Conservation (phyloP, 345 rosid genomes). For the Geranium rotundifolium region DNA sequence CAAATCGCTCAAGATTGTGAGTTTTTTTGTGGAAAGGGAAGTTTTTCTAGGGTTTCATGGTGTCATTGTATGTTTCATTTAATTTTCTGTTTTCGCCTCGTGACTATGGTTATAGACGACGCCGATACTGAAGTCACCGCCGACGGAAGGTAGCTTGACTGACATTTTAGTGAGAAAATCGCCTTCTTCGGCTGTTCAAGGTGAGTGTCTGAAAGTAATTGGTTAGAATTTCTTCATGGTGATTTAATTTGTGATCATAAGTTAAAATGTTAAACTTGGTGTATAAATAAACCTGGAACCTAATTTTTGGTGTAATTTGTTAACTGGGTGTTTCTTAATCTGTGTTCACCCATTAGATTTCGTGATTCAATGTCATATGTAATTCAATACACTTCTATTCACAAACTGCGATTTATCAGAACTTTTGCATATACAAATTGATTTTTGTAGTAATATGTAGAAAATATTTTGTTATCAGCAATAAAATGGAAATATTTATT, state of each 20-base stretch:
- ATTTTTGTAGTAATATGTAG: background rate
- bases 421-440: background rate
- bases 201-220: conserved; percentile 18
- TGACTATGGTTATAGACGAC: conserved; percentile 32
- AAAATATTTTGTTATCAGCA: too few species aligned
- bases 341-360: background rate
- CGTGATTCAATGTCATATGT: background rate
- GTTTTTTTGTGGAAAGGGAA: conserved; percentile 1
- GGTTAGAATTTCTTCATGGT: background rate
- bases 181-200: conserved; percentile 39
- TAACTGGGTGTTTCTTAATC: background rate
- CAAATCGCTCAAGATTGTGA: conserved; percentile 65
- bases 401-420: background rate
- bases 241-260: too few species aligned
- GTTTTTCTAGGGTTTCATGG: background rate
- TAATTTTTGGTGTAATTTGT: background rate
- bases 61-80: background rate
- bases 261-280: too few species aligned
- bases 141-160: conserved; percentile 72
- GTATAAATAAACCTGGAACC: background rate
- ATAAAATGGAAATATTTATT: too few species aligned
- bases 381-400: background rate
- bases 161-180: conserved; percentile 84
- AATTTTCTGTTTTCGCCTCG: background rate
- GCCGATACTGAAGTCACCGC: conserved; percentile 64